Evolutionary conservation across 306 rosid genomes (phyloP).

Genomic region (Cucumis cinereus): DNA sequence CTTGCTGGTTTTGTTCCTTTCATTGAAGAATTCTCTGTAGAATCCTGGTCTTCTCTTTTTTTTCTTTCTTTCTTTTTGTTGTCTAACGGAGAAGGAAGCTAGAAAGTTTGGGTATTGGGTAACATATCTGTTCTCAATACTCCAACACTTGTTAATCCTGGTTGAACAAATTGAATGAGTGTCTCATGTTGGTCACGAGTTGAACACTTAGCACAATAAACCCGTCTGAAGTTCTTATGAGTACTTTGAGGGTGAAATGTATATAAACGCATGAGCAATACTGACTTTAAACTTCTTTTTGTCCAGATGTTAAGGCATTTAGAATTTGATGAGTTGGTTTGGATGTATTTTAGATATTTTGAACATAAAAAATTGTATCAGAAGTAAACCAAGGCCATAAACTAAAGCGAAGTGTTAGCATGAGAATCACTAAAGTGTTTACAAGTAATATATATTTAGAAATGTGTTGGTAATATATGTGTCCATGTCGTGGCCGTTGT

Average conservation of each 20-base stretch:
- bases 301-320: background rate
- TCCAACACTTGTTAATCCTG: background rate
- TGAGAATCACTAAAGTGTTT: background rate
- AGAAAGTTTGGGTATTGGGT: background rate
- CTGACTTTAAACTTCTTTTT: background rate
- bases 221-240: no score
- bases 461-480: background rate
- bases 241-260: background rate
- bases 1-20: background rate
- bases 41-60: background rate
- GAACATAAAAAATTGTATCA: no score
- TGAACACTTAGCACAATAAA: background rate
- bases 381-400: background rate
- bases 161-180: background rate
- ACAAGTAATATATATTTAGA: background rate
- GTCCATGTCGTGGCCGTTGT: background rate
- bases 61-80: background rate
- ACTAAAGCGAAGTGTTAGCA: background rate
- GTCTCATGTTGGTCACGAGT: background rate
- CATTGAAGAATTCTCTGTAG: background rate
- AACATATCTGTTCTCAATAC: background rate
- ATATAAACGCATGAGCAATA: background rate
- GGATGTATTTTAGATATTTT: background rate
- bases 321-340: background rate
- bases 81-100: background rate